Base-by-base conservation (phyloP, 495 filamentous ascomycete genomes). In the Penicillium daleae region DNA sequence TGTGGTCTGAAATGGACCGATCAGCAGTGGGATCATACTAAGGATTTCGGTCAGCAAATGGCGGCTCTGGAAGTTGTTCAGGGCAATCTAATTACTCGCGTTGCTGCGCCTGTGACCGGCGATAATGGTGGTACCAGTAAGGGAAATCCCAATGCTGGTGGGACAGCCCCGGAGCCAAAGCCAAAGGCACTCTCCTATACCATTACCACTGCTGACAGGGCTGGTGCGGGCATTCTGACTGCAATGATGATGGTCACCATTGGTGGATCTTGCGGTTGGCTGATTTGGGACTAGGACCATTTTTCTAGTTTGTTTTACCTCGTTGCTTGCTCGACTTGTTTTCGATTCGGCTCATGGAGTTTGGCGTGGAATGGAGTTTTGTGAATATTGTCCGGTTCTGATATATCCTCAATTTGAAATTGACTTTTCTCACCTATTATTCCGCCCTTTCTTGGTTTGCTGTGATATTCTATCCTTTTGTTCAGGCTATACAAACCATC, bases 41-140 rank as follows among this genome's bases (percentile, higher is more conserved):
- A 68, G 2, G 90, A 89, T 31, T 84, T 91, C 2, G 89, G 89
- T n/a, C 76, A 89, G 73, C 88, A 92, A 76, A 87, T 92, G 85
- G 84, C 83, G 59, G 88, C 88, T 5, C 74, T 95, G 35, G 84
- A 84, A 29, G 86, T 87, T 2, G 80, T 96, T 40, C 85, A 89
- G 74, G 83, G 88, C 8, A 86, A 85, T 32, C 71, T 91, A 6
- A 79, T 86, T 46, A 62, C 60, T 5, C 66, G 72, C 3, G 80
- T 80, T 3, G 65, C 67, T 31, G 67, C 78, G 0, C 91, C 90
- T 0, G 82, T 90, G 8, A 92, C 89, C 3, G 76, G 85, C 31
- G 68, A 78, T n/a, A 83, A 80, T 0, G 92, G 92, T 9, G 92
- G 92, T 3, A 92, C 88, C 6, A 94, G 92, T 68, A 76, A 80